A percentile compares a stretch with the other conserved stretches of the same genome.
Evolutionary conservation across 768 basidiomycete species (phyloP).

Genomic region (Mycena pura): DNA sequence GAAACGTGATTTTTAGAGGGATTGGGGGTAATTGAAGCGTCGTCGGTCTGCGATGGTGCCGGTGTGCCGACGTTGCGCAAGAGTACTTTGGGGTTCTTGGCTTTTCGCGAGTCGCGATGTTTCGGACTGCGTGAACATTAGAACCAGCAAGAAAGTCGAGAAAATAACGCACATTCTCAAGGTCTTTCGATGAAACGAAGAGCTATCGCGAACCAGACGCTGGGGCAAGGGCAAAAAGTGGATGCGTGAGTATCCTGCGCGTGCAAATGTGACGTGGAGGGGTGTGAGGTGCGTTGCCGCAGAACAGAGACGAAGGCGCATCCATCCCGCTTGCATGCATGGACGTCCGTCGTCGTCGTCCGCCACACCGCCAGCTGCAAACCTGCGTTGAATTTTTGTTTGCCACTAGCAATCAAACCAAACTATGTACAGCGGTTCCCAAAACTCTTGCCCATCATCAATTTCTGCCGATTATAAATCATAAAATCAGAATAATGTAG

Average conservation of each 20-base stretch:
- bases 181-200: background rate
- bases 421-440: no score
- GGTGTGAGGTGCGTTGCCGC: conserved; percentile 28
- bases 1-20: background rate
- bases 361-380: conserved; percentile 9
- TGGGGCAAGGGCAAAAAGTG: background rate
- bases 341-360: conserved; percentile 30
- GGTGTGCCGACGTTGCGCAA: no score
- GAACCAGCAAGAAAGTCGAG: background rate
- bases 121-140: background rate
- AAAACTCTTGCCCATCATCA: no score
- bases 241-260: background rate
- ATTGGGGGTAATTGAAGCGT: background rate
- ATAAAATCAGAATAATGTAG: no score
- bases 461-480: no score
- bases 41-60: background rate
- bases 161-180: conserved; percentile 1
- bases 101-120: background rate
- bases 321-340: conserved; percentile 56
- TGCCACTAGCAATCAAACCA: background rate
- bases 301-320: conserved; percentile 40
- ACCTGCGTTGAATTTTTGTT: conserved; percentile 23
- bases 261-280: conserved; percentile 23
- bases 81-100: no score
- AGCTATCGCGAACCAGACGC: conserved; percentile 19